Evolutionary conservation across 352 stramenopile species (phyloP).

Genomic region (Phytophthora pseudosyringae): DNA sequence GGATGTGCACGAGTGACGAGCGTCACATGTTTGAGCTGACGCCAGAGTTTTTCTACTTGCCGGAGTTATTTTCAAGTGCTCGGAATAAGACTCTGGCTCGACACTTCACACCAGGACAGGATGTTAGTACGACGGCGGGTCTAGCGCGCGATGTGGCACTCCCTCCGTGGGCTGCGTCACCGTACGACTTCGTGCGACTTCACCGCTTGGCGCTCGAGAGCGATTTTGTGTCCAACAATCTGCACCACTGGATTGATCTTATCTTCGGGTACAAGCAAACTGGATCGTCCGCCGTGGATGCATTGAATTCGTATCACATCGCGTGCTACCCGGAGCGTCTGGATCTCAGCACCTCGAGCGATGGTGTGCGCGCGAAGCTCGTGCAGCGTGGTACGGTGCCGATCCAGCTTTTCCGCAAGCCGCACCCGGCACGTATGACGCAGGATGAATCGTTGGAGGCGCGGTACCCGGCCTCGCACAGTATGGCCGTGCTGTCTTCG

Average conservation of each 20-base stretch:
- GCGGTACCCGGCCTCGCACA: conserved; percentile 76
- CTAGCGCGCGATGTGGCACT: conserved; percentile 91
- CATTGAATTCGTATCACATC: conserved; percentile 94
- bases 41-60: conserved; percentile 84
- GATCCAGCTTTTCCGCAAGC: conserved; percentile 81
- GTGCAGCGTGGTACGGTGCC: conserved; percentile 80
- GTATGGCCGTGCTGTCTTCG: conserved; percentile 76
- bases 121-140: conserved; percentile 38
- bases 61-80: conserved; percentile 71
- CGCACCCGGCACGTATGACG: conserved; percentile 73
- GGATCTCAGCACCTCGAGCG: conserved; percentile 70
- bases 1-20: conserved; percentile 60
- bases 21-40: conserved; percentile 73
- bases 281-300: conserved; percentile 85
- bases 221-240: conserved; percentile 96
- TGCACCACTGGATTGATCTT: conserved; percentile 99
- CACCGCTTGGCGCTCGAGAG: conserved; percentile 97
- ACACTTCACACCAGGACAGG: conserved; percentile 46
- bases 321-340: conserved; percentile 80
- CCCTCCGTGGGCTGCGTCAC: conserved; percentile 95
- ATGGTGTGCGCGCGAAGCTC: conserved; percentile 61
- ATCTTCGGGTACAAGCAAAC: conserved; percentile 98
- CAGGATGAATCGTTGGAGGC: conserved; percentile 79
- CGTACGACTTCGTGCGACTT: conserved; percentile 97
- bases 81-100: conserved; percentile 67